Base-by-base conservation (phyloP, 2,329 filamentous ascomycete species). In the Fusarium protoensiforme region DNA sequence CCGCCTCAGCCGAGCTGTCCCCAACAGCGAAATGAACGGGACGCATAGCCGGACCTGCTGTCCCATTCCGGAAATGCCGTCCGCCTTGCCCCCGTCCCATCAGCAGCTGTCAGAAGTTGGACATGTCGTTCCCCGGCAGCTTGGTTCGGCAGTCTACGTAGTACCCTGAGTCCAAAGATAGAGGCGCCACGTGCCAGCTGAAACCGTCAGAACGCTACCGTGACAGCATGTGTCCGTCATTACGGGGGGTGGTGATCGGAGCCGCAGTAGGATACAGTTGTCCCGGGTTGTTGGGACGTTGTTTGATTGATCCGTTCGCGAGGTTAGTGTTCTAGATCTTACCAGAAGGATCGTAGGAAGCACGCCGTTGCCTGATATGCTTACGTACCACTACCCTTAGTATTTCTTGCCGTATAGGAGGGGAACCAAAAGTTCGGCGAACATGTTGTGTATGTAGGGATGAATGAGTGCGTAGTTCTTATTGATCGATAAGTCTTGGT, bases 111-210 rank as follows among this genome's bases (percentile, higher is more conserved):
- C 41, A 38, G 41, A 16, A n/a, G 22, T 27, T 29, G 31, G 35
- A 7, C 7, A 9, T 59, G n/a, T 29, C 46, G 18, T 27, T 61
- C 33, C 43, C 59, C 29, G 22, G 59, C 43, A n/a, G 24, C 22
- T 35, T n/a, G 59, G 43, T 22, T 61, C 59, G 43, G 43, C 33
- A 53, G 59, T 35, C 38, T 46, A n/a, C n/a, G n/a, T n/a, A n/a
- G n/a, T n/a, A 24, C 43, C 56, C 58, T 36, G 33, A 56, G 31
- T 59, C 35, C 60, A 39, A 54, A 61, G 54, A 56, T 64, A 59
- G 48, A 38, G 20, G 29, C 33, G 62, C 68, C 62, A 70, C 67
- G 68, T 67, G 68, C 36, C 53, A 16, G 35, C 33, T 51, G 18
- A 33, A 71, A 63, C 58, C 61, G 67, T 60, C 43, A 36, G 41